These are phyloP conservation scores for Colletotrichum graminicola DNA, from an alignment of 2,329 filamentous ascomycete genomes.

Conservation along the genomic window DNA sequence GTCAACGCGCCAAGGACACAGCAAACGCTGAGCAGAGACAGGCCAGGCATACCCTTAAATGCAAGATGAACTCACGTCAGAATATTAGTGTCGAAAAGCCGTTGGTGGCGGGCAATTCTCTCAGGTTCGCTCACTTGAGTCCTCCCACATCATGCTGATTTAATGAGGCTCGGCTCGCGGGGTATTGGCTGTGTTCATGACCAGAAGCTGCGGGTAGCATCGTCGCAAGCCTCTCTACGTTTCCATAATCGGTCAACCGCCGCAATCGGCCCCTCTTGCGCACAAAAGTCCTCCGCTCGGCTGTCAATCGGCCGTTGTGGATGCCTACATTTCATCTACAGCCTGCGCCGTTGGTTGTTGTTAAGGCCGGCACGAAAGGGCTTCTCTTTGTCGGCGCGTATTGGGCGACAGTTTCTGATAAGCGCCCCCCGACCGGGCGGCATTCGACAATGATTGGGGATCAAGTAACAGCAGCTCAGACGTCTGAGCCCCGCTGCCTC, in stretches of 20 bases:
- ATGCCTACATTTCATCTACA: not conserved
- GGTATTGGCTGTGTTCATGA: not conserved
- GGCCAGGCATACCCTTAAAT: too few species aligned
- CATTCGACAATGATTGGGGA: conserved; percentile 20
- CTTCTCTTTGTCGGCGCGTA: conserved; percentile 2
- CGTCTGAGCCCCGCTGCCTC: conserved; percentile 2
- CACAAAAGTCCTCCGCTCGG: not conserved
- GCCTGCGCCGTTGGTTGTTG: not conserved
- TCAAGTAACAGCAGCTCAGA: conserved; percentile 30
- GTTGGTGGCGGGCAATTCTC: not conserved
- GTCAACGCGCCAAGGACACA: too few species aligned
- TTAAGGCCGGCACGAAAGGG: not conserved
- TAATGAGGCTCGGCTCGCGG: too few species aligned
- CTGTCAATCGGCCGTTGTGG: not conserved
- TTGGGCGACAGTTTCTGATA: conserved; percentile 47
- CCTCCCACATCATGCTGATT: not conserved
- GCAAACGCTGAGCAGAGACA: too few species aligned
- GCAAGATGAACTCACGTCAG: not conserved
- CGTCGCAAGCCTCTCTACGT: not conserved
- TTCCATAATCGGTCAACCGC: not conserved
- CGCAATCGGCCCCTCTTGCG: not conserved
- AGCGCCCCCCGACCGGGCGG: conserved; percentile 30
- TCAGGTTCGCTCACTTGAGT: not conserved
- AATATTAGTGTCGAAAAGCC: not conserved
- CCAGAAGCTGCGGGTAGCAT: not conserved